Percentiles rank a stretch among this genome's conserved stretches.
Conservation (phyloP, 2,329 filamentous ascomycete species). For the Fusarium goolgardi region DNA sequence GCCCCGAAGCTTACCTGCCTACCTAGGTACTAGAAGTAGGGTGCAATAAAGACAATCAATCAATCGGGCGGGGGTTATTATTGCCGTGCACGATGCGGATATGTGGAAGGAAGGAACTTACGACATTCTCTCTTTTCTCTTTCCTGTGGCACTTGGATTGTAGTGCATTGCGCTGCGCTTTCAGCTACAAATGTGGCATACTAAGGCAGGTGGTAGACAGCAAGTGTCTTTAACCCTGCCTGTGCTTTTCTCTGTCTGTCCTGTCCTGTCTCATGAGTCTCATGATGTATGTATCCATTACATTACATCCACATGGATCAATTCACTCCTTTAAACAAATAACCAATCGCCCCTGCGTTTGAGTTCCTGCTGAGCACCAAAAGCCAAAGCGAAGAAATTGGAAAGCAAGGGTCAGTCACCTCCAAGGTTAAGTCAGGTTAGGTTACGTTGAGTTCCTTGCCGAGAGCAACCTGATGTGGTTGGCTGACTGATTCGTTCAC, state of each 20-base stretch:
- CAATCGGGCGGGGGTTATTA: constrained; percentile 14
- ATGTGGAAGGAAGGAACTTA: background rate
- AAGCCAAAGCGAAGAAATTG: constrained; percentile 26
- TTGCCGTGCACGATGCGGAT: background rate
- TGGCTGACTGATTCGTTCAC: constrained; percentile 39
- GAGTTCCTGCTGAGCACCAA: constrained; percentile 25
- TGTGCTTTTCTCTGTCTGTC: constrained; percentile 12
- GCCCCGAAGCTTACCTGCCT: background rate
- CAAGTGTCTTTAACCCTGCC: constrained; percentile 1
- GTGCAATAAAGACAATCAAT: constrained; percentile 10
- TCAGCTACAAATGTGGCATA: constrained; percentile 30
- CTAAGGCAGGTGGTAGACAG: background rate
- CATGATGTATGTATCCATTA: constrained; percentile 34
- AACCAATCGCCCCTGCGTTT: constrained; percentile 26
- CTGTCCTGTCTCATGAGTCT: background rate
- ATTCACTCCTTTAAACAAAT: constrained; percentile 33
- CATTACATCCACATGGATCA: constrained; percentile 17
- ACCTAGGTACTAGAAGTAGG: background rate
- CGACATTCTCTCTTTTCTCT: constrained; percentile 9
- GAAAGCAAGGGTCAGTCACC: constrained; percentile 33
- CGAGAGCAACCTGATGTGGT: constrained; percentile 24
- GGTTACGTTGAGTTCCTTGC: constrained; percentile 21
- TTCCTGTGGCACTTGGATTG: constrained; percentile 9
- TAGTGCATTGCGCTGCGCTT: background rate
- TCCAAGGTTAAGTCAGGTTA: constrained; percentile 16